These are phyloP conservation scores for Suillus subaureus DNA, from an alignment of 768 basidiomycete genomes.

Conservation along the genomic window DNA sequence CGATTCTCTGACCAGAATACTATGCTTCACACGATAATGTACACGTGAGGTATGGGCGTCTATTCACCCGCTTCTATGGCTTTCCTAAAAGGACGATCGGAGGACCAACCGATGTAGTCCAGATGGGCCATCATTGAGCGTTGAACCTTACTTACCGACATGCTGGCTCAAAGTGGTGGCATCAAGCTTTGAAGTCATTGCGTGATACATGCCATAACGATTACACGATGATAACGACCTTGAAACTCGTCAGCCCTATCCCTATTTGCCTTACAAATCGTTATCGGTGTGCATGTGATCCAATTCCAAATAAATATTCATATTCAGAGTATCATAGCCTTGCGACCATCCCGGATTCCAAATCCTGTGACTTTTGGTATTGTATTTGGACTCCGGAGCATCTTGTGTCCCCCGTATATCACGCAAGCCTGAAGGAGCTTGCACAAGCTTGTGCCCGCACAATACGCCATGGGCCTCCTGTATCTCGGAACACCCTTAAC, in stretches of 20 bases:
- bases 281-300: slow-evolving; percentile 6
- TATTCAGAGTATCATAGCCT: too few species aligned
- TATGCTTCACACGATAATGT: neutral
- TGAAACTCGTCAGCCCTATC: too few species aligned
- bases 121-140: neutral
- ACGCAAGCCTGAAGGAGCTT: neutral
- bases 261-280: slow-evolving; percentile 10
- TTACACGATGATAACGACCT: neutral
- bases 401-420: neutral
- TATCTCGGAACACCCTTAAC: slow-evolving; percentile 89
- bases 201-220: neutral
- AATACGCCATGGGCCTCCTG: slow-evolving; percentile 79
- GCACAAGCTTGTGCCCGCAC: slow-evolving; percentile 4
- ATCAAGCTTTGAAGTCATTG: neutral
- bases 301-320: neutral
- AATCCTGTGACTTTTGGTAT: neutral
- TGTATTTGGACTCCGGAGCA: slow-evolving; percentile 11
- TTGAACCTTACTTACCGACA: neutral
- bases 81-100: neutral
- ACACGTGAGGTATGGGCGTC: neutral
- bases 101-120: neutral
- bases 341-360: slow-evolving; percentile 4
- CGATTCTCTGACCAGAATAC: neutral
- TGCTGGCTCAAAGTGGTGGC: neutral
- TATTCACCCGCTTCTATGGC: neutral